Evolutionary conservation across 1,284 basidiomycete species (phyloP).

Genomic region (Wallemia hederae): DNA sequence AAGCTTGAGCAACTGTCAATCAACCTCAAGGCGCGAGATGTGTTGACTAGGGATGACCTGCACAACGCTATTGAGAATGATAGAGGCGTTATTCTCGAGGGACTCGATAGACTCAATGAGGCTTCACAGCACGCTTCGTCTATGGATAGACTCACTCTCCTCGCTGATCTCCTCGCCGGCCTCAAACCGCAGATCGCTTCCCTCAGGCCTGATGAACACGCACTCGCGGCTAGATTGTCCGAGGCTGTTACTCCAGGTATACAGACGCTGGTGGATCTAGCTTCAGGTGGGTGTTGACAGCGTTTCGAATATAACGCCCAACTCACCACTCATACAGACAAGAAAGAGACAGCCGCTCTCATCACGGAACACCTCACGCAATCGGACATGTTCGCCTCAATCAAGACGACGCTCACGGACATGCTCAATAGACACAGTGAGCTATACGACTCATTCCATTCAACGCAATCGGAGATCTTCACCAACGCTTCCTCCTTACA

Average conservation of each 20-base stretch:
- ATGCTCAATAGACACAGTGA: background rate
- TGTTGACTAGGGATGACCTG: background rate
- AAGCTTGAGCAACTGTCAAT: background rate
- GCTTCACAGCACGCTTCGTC: background rate
- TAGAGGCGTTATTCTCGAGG: background rate
- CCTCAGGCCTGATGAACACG: background rate
- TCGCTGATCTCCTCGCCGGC: background rate
- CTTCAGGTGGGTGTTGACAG: background rate
- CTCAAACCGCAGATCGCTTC: background rate
- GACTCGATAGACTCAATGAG: background rate
- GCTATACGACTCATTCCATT: background rate
- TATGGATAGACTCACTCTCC: background rate
- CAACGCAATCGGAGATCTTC: background rate
- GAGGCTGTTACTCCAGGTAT: background rate
- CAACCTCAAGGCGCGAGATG: background rate
- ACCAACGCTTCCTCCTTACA: background rate
- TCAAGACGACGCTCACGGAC: background rate
- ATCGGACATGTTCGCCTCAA: background rate
- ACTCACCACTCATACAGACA: background rate
- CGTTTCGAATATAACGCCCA: no score
- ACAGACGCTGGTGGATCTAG: background rate
- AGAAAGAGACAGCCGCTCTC: background rate
- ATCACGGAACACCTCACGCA: background rate
- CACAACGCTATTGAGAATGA: background rate
- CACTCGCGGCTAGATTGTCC: background rate